Percentiles rank a stretch among this genome's conserved stretches.
Evolutionary conservation across 768 basidiomycete species (phyloP).

Genomic region (Macrolepiota fuliginosa): DNA sequence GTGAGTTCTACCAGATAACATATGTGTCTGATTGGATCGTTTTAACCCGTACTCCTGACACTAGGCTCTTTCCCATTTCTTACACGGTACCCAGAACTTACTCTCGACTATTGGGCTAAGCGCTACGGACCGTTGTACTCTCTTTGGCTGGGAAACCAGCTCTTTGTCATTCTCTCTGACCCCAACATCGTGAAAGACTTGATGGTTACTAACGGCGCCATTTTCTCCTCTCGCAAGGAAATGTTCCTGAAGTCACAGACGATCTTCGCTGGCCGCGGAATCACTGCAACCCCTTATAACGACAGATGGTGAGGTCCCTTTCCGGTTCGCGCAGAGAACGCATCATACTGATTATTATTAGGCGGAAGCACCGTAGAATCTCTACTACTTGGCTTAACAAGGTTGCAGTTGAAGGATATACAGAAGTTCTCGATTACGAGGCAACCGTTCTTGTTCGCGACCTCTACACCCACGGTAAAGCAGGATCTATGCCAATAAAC

Average conservation of each 20-base stretch:
- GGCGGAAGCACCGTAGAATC: slow-evolving; percentile 43
- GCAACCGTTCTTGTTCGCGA: slow-evolving; percentile 35
- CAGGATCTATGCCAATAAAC: slow-evolving; percentile 32
- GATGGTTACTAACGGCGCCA: slow-evolving; percentile 40
- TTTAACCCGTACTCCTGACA: neutral
- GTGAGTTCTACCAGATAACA: neutral
- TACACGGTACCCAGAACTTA: slow-evolving; percentile 39
- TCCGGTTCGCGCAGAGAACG: neutral
- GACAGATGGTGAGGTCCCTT: slow-evolving; percentile 32
- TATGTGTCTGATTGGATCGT: neutral
- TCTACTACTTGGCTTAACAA: slow-evolving; percentile 30
- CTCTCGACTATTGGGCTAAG: slow-evolving; percentile 39
- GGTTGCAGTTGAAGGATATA: slow-evolving; percentile 33
- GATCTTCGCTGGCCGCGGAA: slow-evolving; percentile 40
- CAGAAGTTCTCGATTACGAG: slow-evolving; percentile 35
- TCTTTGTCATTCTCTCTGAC: slow-evolving; percentile 45
- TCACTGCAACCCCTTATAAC: slow-evolving; percentile 43
- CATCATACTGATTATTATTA: neutral
- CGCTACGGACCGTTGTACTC: slow-evolving; percentile 44
- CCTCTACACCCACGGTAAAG: slow-evolving; percentile 30
- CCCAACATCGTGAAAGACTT: slow-evolving; percentile 42
- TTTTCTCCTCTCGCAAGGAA: slow-evolving; percentile 45
- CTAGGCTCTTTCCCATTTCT: slow-evolving; percentile 37
- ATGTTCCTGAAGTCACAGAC: slow-evolving; percentile 44
- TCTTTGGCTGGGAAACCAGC: slow-evolving; percentile 44